Base-by-base conservation (phyloP, 768 basidiomycete species). In the Termitomyces sp. region DNA sequence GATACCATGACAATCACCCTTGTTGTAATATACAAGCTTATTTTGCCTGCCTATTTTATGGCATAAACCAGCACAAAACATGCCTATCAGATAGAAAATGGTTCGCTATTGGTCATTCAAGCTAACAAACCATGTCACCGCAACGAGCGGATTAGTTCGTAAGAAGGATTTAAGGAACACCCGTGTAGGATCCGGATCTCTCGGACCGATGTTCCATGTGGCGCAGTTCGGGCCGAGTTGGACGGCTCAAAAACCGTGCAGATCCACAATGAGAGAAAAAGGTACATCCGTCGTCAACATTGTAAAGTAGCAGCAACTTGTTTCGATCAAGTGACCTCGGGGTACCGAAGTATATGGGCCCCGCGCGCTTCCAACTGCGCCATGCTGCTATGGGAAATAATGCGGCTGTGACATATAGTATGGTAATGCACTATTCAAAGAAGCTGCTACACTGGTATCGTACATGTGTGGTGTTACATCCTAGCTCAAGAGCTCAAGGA, bases 321-420 rank as follows among this genome's bases (percentile, higher is more conserved):
- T 60, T 60, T 60, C 59, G 59, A 60, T 55, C 59, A 50, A 60
- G 54, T 60, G 59, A 60, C 59, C 59, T 60, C 59, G 42, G 59
- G 59, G 59, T 55, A 18, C 4, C 57, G 7, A 15, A 7, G 1
- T 2, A 28, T 60, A 60, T 60, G 59, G 59, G 59, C 59, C 53
- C 59, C 42, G 59, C 54, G 59, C 54, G 59, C 59, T 60, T 60
- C 59, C 59, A 60, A 35, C 59, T 60, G 46, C 59, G 59, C 54
- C 54, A 60, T 60, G 54, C 53, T 60, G 59, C 59, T 60, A 38
- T 35, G 33, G 2, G 4, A 28, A 28, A 28, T 4, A 28, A 28
- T 4, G 4, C 28, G 2, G 28, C 4, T 28, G 28, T 4, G 28
- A 28, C 28, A 2, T 28, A 28, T 28, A 28, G 28, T 4, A 28